Evolutionary conservation across 257 asterid genomes (phyloP).

Genomic region (Salvia rosmarinus): DNA sequence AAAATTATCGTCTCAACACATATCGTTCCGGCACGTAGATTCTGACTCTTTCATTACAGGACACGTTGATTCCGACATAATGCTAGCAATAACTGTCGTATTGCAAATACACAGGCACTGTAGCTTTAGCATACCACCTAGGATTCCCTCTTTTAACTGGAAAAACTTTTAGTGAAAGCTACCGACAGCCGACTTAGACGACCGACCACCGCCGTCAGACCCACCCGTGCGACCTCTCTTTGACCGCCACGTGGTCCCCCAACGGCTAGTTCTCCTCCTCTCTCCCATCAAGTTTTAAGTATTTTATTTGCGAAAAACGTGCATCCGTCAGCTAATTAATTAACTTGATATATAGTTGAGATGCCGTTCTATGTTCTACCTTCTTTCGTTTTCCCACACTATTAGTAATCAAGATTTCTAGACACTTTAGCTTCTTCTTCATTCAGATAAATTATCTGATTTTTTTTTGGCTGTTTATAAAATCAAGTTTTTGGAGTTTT

Average conservation of each 20-base stretch:
- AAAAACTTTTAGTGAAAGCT: conserved; percentile 25
- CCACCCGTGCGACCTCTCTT: conserved; percentile 36
- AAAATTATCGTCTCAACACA: too few relatives aligned
- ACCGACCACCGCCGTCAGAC: conserved; percentile 49
- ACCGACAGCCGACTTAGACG: conserved; percentile 47
- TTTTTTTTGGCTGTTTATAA: too few relatives aligned
- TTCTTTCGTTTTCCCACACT: conserved; percentile 34
- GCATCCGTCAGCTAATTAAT: neutral
- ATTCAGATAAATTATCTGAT: too few relatives aligned
- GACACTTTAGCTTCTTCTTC: too few relatives aligned
- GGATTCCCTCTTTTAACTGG: too few relatives aligned
- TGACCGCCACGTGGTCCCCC: conserved; percentile 45
- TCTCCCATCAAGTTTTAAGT: conserved; percentile 20
- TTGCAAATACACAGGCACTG: too few relatives aligned
- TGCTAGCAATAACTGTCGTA: neutral
- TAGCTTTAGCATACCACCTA: too few relatives aligned
- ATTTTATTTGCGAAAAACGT: conserved; percentile 10
- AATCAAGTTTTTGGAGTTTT: neutral
- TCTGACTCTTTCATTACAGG: neutral
- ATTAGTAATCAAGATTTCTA: too few relatives aligned
- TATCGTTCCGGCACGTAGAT: conserved; percentile 3
- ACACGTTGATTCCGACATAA: conserved; percentile 1
- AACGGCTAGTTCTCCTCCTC: conserved; percentile 38
- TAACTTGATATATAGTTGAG: too few relatives aligned
- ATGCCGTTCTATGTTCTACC: neutral